Conservation (phyloP, 2,329 filamentous ascomycete genomes). For the Magnaporthales sp. region DNA sequence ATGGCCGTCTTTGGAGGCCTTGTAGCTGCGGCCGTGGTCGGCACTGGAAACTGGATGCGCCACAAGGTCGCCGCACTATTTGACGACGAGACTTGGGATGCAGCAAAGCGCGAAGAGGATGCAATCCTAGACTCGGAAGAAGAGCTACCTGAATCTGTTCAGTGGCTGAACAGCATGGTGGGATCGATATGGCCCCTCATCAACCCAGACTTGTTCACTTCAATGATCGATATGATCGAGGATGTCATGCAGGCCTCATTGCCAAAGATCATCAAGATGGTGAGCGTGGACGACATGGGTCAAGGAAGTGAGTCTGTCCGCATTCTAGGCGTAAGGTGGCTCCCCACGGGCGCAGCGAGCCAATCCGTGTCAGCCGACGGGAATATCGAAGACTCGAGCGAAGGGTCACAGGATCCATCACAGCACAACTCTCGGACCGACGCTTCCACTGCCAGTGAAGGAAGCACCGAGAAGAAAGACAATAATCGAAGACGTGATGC, state of each 20-base stretch:
- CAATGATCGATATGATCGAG: slow-evolving; percentile 61
- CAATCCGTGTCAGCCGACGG: slow-evolving; percentile 51
- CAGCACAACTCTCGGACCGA: slow-evolving; percentile 48
- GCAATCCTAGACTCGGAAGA: slow-evolving; percentile 29
- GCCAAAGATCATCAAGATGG: slow-evolving; percentile 62
- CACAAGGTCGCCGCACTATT: slow-evolving; percentile 55
- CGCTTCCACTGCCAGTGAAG: slow-evolving; percentile 30
- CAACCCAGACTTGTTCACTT: slow-evolving; percentile 66
- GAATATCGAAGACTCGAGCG: slow-evolving; percentile 32
- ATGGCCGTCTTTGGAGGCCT: slow-evolving; percentile 24
- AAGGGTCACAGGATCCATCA: slow-evolving; percentile 11
- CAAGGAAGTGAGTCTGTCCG: slow-evolving; percentile 65
- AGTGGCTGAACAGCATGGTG: slow-evolving; percentile 64
- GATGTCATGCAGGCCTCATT: slow-evolving; percentile 74
- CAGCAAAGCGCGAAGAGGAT: slow-evolving; percentile 45
- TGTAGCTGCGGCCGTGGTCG: slow-evolving; percentile 20
- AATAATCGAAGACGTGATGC: slow-evolving; percentile 20
- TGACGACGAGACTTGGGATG: slow-evolving; percentile 63
- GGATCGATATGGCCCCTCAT: slow-evolving; percentile 64
- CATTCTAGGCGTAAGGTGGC: slow-evolving; percentile 63
- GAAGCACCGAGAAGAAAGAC: slow-evolving; percentile 30
- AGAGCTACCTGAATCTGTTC: slow-evolving; percentile 54
- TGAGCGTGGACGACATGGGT: slow-evolving; percentile 66
- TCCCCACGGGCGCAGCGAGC: slow-evolving; percentile 62
- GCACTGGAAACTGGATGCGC: slow-evolving; percentile 48